These are phyloP conservation scores for Blastosporella zonata DNA, from an alignment of 1,284 basidiomycete species.

Conservation along the genomic window DNA sequence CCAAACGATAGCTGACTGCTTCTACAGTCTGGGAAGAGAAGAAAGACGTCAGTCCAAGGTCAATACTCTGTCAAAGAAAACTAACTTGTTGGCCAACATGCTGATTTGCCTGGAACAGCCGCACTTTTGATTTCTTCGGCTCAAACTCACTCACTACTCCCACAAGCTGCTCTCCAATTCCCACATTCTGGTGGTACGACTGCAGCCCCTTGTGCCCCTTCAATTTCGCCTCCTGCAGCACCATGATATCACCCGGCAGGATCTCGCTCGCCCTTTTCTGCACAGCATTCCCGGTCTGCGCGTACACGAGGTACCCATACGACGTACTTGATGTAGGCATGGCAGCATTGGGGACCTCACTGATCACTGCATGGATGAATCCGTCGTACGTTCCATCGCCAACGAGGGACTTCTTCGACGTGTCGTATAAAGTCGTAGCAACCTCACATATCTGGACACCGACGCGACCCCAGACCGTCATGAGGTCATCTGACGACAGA, in stretches of 20 bases:
- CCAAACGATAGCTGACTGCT: conserved; percentile 78
- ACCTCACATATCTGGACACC: conserved; percentile 74
- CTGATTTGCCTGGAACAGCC: conserved; percentile 78
- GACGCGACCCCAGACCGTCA: conserved; percentile 66
- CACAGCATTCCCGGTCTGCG: conserved; percentile 65
- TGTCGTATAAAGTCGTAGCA: conserved; percentile 65
- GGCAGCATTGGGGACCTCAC: conserved; percentile 55
- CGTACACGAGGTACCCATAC: conserved; percentile 76
- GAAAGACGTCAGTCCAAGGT: no score
- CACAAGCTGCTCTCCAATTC: conserved; percentile 62
- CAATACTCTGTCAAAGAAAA: no score
- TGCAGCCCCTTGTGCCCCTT: conserved; percentile 86
- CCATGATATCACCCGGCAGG: conserved; percentile 82
- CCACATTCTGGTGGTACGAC: conserved; percentile 64
- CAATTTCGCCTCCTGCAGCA: conserved; percentile 74
- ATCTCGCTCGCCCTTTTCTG: conserved; percentile 76
- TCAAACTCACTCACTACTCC: conserved; percentile 84
- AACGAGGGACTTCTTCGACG: conserved; percentile 71
- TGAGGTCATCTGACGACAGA: conserved; percentile 60
- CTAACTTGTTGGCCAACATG: conserved; percentile 72
- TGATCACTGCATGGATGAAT: conserved; percentile 68
- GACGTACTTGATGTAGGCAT: conserved; percentile 30
- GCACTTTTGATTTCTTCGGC: conserved; percentile 80
- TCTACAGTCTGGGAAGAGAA: conserved; percentile 61
- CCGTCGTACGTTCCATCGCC: conserved; percentile 83